Percentiles rank a stretch among this genome's conserved stretches.
These are phyloP conservation scores for Leishmania turanica DNA, from an alignment of 208 protist genomes.

Conservation along the genomic window DNA sequence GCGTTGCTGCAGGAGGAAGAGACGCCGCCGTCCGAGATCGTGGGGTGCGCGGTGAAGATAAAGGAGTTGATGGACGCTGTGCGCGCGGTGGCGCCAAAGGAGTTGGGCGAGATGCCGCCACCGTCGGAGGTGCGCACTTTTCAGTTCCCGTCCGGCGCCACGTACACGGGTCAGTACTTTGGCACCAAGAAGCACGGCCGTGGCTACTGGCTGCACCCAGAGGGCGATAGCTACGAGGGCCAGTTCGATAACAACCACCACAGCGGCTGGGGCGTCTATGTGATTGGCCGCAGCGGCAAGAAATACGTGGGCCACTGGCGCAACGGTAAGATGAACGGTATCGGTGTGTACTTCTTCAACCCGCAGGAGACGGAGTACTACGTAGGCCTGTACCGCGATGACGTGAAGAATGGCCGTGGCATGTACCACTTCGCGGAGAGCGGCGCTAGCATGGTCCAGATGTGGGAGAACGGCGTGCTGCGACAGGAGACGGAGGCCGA, in stretches of 20 bases:
- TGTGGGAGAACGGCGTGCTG: constrained; percentile 79
- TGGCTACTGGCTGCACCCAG: constrained; percentile 87
- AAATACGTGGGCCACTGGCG: constrained; percentile 87
- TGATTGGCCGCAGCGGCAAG: constrained; percentile 86
- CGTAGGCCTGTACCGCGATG: constrained; percentile 77
- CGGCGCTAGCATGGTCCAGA: constrained; percentile 68
- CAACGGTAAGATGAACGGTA: constrained; percentile 89
- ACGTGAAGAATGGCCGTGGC: constrained; percentile 85
- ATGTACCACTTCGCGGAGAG: constrained; percentile 88
- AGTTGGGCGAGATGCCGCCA: constrained; percentile 61
- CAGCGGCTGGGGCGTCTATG: constrained; percentile 91
- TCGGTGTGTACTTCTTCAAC: constrained; percentile 92
- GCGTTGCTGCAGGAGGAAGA: constrained; percentile 61
- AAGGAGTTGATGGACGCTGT: constrained; percentile 51
- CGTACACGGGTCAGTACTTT: constrained; percentile 87
- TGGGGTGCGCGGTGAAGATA: constrained; percentile 50
- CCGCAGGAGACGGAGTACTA: constrained; percentile 89
- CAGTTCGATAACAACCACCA: constrained; percentile 90
- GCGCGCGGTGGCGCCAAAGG: constrained; percentile 56
- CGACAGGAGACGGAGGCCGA: constrained; percentile 65
- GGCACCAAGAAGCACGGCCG: constrained; percentile 90
- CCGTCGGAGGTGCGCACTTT: constrained; percentile 80
- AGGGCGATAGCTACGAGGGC: constrained; percentile 90
- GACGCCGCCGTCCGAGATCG: constrained; percentile 64
- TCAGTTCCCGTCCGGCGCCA: constrained; percentile 87